Evolutionary conservation across 768 basidiomycete genomes (phyloP).

Genomic region (Pisolithus sp.): DNA sequence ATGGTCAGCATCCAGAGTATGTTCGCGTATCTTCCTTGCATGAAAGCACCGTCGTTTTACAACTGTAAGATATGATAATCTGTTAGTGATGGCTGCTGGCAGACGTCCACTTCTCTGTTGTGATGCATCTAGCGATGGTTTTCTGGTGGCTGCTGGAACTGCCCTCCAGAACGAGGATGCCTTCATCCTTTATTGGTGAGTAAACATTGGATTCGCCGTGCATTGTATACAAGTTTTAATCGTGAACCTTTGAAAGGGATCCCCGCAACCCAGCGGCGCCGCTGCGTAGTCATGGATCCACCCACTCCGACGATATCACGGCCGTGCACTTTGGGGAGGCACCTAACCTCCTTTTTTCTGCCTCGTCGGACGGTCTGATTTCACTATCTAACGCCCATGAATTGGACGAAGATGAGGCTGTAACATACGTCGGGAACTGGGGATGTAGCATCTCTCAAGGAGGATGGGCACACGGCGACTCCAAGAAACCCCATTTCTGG

Average conservation of each 20-base stretch:
- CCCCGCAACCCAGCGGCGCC: slow-evolving; percentile 69
- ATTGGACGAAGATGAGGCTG: slow-evolving; percentile 83
- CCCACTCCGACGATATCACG: slow-evolving; percentile 93
- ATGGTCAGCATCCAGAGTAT: slow-evolving; percentile 53
- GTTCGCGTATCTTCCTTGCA: slow-evolving; percentile 18
- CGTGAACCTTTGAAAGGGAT: slow-evolving; percentile 56
- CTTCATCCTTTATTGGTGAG: slow-evolving; percentile 76
- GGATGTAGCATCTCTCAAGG: slow-evolving; percentile 75
- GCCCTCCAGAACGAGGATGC: slow-evolving; percentile 80
- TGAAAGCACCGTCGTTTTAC: slow-evolving; percentile 21
- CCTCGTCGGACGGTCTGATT: slow-evolving; percentile 80
- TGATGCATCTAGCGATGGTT: slow-evolving; percentile 64
- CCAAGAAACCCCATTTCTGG: slow-evolving; percentile 51
- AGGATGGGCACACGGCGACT: slow-evolving; percentile 48
- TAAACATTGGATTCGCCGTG: not conserved
- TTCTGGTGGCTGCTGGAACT: slow-evolving; percentile 75
- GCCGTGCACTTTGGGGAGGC: slow-evolving; percentile 49
- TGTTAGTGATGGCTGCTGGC: slow-evolving; percentile 44
- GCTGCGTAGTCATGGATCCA: slow-evolving; percentile 71
- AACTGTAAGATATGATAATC: slow-evolving; percentile 29
- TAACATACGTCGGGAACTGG: slow-evolving; percentile 77
- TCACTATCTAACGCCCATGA: slow-evolving; percentile 67
- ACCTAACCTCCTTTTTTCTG: slow-evolving; percentile 60
- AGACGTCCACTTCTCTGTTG: slow-evolving; percentile 52
- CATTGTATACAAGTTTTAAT: not conserved